Evolutionary conservation across 306 rosid species (phyloP).

Genomic region (Prosopis cineraria): DNA sequence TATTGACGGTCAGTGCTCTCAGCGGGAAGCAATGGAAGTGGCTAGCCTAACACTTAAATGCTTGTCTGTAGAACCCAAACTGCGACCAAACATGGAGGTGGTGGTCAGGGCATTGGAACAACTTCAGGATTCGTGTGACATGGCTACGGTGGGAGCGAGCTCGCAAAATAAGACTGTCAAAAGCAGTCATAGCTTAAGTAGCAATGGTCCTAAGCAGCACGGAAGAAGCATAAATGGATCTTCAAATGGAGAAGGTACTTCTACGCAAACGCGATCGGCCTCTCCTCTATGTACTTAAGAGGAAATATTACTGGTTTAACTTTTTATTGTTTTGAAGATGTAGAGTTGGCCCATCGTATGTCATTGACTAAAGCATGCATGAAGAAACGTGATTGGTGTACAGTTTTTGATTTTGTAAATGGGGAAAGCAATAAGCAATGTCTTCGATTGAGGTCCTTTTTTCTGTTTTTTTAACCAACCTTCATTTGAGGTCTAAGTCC

Average conservation of each 20-base stretch:
- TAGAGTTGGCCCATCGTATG: conserved; percentile 27
- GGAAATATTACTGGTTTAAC: neutral
- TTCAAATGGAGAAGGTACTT: conserved; percentile 29
- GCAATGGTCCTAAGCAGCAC: conserved; percentile 25
- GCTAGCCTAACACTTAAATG: conserved; percentile 70
- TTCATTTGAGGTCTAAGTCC: too few species aligned
- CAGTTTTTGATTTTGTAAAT: conserved; percentile 32
- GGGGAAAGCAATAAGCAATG: neutral
- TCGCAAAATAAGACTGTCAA: conserved; percentile 22
- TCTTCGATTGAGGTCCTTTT: neutral
- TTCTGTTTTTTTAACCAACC: too few species aligned
- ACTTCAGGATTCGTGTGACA: conserved; percentile 50
- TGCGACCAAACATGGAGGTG: conserved; percentile 67
- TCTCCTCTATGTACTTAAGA: conserved; percentile 46
- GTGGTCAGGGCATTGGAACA: conserved; percentile 75
- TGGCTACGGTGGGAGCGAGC: conserved; percentile 7
- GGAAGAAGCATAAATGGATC: conserved; percentile 23
- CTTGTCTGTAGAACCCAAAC: conserved; percentile 56
- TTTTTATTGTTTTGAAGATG: conserved; percentile 30
- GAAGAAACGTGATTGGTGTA: conserved; percentile 34
- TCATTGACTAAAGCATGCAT: conserved; percentile 15
- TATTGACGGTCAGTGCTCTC: conserved; percentile 70
- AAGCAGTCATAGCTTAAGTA: conserved; percentile 28
- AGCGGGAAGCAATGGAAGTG: conserved; percentile 53
- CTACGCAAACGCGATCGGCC: conserved; percentile 47